These are phyloP conservation scores for Trametes polyzona DNA, from an alignment of 1,284 basidiomycete genomes.

Conservation along the genomic window DNA sequence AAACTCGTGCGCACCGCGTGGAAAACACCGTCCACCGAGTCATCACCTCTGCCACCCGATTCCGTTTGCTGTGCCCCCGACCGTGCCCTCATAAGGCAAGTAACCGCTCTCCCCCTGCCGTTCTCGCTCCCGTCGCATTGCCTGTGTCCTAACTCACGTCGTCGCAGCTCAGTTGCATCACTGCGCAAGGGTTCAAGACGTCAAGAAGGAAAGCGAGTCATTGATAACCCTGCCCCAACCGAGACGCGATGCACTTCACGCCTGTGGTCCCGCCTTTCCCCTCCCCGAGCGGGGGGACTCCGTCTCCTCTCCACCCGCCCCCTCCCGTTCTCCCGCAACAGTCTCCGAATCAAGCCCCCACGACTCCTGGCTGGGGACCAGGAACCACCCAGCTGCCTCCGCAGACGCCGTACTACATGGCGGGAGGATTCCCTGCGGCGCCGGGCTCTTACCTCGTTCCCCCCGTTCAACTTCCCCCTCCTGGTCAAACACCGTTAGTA, in stretches of 20 bases:
- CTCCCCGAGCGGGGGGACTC: slow-evolving; percentile 25
- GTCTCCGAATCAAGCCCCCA: slow-evolving; percentile 21
- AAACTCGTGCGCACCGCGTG: slow-evolving; percentile 12
- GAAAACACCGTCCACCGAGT: slow-evolving; percentile 8
- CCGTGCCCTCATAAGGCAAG: slow-evolving; percentile 22
- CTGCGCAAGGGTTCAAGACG: not conserved
- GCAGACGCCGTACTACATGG: slow-evolving; percentile 22
- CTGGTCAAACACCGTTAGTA: slow-evolving; percentile 26
- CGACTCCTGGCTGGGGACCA: slow-evolving; percentile 27
- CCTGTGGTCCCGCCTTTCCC: slow-evolving; percentile 25
- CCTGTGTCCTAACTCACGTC: slow-evolving; percentile 9
- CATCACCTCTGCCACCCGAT: slow-evolving; percentile 7
- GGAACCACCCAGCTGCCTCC: slow-evolving; percentile 16
- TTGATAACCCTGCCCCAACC: slow-evolving; percentile 3
- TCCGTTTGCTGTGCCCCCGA: slow-evolving; percentile 12
- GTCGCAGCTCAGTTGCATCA: not conserved
- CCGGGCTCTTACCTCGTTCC: slow-evolving; percentile 40
- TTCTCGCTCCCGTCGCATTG: slow-evolving; percentile 6
- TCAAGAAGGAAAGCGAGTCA: slow-evolving; percentile 11
- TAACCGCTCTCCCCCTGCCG: slow-evolving; percentile 3
- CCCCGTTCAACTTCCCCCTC: slow-evolving; percentile 30
- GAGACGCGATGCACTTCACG: slow-evolving; percentile 18
- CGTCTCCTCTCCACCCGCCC: slow-evolving; percentile 23
- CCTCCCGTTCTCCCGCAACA: slow-evolving; percentile 31
- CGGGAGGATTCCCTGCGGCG: slow-evolving; percentile 8